A percentile compares a stretch with the other conserved stretches of the same genome.
Conservation (phyloP, 192 early-diverging fungal species). For the Gorgonomyces haynaldii region DNA sequence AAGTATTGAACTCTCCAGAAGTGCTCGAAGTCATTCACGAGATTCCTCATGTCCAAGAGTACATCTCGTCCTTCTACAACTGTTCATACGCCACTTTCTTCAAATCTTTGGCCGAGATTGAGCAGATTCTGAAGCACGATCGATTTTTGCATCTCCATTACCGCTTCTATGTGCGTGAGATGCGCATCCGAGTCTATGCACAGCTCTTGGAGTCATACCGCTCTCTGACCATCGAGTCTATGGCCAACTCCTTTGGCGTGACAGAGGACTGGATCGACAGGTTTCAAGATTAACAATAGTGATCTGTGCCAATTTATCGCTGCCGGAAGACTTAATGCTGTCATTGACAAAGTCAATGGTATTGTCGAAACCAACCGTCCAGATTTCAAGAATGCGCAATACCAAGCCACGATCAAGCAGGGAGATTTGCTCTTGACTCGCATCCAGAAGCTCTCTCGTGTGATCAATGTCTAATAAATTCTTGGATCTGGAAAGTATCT, state of each 20-base stretch:
- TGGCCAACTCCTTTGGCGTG: conserved; percentile 96
- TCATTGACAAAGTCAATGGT: conserved; percentile 98
- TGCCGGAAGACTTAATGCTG: conserved; percentile 90
- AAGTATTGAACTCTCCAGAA: conserved; percentile 56
- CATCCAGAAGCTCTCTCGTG: conserved; percentile 89
- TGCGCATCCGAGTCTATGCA: conserved; percentile 94
- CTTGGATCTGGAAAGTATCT: not conserved
- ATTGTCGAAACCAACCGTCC: conserved; percentile 96
- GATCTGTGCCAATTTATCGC: conserved; percentile 93
- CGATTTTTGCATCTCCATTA: conserved; percentile 79
- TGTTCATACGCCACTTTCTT: conserved; percentile 94
- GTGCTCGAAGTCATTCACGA: conserved; percentile 89
- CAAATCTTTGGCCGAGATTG: conserved; percentile 69
- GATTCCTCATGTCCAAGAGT: conserved; percentile 75
- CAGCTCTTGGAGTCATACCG: conserved; percentile 93
- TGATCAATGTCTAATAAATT: conserved; percentile 65
- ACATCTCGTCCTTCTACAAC: conserved; percentile 76
- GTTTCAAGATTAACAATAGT: conserved; percentile 34
- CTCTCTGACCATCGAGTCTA: conserved; percentile 84
- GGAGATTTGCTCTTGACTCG: conserved; percentile 90
- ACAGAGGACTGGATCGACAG: conserved; percentile 87
- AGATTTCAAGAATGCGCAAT: conserved; percentile 97
- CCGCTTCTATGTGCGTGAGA: conserved; percentile 91
- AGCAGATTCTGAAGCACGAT: conserved; percentile 59
- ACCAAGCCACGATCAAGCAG: conserved; percentile 91